Base-by-base conservation (phyloP, 1,284 basidiomycete genomes). In the Marasmius tenuissimus region DNA sequence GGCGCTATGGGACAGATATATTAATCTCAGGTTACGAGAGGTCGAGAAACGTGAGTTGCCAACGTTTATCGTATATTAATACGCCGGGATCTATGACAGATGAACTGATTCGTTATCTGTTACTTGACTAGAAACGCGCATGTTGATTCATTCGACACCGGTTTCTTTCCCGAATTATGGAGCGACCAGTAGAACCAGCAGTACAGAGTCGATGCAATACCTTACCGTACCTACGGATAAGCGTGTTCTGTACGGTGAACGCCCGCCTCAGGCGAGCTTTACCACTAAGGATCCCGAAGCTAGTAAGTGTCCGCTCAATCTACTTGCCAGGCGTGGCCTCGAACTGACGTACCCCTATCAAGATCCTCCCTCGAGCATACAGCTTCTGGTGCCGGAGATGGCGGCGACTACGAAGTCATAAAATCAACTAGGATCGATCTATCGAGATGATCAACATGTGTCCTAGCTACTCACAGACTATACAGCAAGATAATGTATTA, bases 1-100 rank as follows among this genome's bases (percentile, higher is more conserved):
- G 33, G 72, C 74, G 16, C 63, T 74, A 20, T 74, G 72, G 74
- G 73, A 75, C 56, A 61, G 72, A 55, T 75, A 72, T 71, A 62
- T 73, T 51, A 62, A 63, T 58, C 66, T 75, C 11, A 73, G 63
- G 59, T 42, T 65, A 11, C 63, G 64, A 7, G 67, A 70, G 54
- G 60, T 57, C 9, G 65, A 60, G 3, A 54, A 54, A 18, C 12
- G 18, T 9, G 27, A 54, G 16, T 16, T 54, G 20, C 52, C 34
- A 38, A 14, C 27, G 27, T 27, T 27, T 27, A 27, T 27, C 27
- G 4, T 27, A 2, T 27, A 27, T 27, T 2, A 27, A 27, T 27
- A 27, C 4, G 4, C 27, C 27, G 27, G 27, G 27, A 27, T 27
- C 27, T 27, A 27, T 27, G 27, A 27, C 27, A 27, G 27, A 27